Evolutionary conservation across 2,329 filamentous ascomycete genomes (phyloP).

Genomic region (Chaetomium globosum): DNA sequence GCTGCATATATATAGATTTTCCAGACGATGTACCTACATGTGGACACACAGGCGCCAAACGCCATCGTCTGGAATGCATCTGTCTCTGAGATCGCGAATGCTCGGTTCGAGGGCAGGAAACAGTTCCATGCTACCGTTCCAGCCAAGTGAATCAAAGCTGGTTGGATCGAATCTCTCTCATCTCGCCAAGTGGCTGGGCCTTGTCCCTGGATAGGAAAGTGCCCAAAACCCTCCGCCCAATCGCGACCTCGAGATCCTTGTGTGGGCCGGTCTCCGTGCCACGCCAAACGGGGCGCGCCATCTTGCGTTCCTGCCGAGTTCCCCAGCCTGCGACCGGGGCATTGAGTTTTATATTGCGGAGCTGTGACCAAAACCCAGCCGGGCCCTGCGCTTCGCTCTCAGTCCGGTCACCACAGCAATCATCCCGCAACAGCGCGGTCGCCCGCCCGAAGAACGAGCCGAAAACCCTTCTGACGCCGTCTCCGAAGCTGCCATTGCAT

Average conservation of each 20-base stretch:
- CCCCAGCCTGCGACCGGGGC: slow-evolving; percentile 29
- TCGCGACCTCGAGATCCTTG: slow-evolving; percentile 13
- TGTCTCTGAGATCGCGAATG: neutral
- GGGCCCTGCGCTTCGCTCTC: slow-evolving; percentile 19
- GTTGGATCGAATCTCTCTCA: slow-evolving; percentile 31
- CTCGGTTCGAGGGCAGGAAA: neutral
- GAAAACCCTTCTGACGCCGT: slow-evolving; percentile 10
- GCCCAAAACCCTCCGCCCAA: slow-evolving; percentile 26
- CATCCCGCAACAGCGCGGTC: slow-evolving; percentile 19
- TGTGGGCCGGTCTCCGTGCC: slow-evolving; percentile 33
- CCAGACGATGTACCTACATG: too few species aligned
- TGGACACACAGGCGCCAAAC: neutral
- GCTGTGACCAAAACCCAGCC: slow-evolving; percentile 30
- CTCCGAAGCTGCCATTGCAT: neutral
- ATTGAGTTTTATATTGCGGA: slow-evolving; percentile 40
- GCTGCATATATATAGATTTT: slow-evolving; percentile 12
- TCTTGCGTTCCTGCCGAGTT: slow-evolving; percentile 36
- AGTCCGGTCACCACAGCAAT: slow-evolving; percentile 34
- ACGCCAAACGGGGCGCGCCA: slow-evolving; percentile 30
- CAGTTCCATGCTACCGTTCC: slow-evolving; percentile 17
- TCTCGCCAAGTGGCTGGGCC: slow-evolving; percentile 36
- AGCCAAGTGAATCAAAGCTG: slow-evolving; percentile 16
- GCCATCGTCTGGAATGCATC: neutral
- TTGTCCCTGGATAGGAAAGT: slow-evolving; percentile 31
- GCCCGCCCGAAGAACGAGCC: slow-evolving; percentile 12